A percentile compares a stretch with the other conserved stretches of the same genome.
Evolutionary conservation across 1,284 basidiomycete species (phyloP).

Genomic region (Sphaerobolus stellatus): DNA sequence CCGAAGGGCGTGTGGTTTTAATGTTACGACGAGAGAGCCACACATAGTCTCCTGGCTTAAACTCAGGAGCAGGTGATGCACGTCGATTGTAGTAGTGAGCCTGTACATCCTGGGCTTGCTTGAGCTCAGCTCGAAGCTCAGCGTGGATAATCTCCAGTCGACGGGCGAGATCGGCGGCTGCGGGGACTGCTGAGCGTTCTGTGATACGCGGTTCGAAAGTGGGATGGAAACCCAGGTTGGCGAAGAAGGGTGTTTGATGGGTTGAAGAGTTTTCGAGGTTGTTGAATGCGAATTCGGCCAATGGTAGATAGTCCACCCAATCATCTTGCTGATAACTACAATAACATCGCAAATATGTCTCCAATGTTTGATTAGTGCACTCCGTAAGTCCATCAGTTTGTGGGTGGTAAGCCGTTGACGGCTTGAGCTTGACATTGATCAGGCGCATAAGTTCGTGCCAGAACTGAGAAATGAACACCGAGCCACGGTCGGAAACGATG

Average conservation of each 20-base stretch:
- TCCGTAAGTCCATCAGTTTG: slow-evolving; percentile 30
- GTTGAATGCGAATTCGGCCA: slow-evolving; percentile 35
- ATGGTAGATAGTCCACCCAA: slow-evolving; percentile 35
- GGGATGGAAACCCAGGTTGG: slow-evolving; percentile 9
- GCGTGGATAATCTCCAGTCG: no score
- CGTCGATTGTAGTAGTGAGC: no score
- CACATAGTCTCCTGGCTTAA: no score
- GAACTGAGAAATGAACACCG: slow-evolving; percentile 16
- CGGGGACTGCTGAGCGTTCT: no score
- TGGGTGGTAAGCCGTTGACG: slow-evolving; percentile 24
- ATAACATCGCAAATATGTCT: slow-evolving; percentile 22
- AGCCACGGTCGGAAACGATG: slow-evolving; percentile 11
- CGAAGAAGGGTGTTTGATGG: slow-evolving; percentile 28
- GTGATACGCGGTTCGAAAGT: no score
- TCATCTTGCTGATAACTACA: slow-evolving; percentile 32
- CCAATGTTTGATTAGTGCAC: slow-evolving; percentile 25
- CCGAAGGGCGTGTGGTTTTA: not conserved
- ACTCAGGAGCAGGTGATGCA: no score
- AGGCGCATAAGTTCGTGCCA: slow-evolving; percentile 16
- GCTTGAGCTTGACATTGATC: slow-evolving; percentile 15
- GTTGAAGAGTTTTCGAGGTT: slow-evolving; percentile 28
- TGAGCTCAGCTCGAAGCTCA: no score
- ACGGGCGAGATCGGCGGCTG: no score
- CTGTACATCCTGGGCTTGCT: no score
- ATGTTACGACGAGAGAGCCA: no score